Conservation (phyloP, 352 stramenopile species). For the Phytophthora pseudosyringae region DNA sequence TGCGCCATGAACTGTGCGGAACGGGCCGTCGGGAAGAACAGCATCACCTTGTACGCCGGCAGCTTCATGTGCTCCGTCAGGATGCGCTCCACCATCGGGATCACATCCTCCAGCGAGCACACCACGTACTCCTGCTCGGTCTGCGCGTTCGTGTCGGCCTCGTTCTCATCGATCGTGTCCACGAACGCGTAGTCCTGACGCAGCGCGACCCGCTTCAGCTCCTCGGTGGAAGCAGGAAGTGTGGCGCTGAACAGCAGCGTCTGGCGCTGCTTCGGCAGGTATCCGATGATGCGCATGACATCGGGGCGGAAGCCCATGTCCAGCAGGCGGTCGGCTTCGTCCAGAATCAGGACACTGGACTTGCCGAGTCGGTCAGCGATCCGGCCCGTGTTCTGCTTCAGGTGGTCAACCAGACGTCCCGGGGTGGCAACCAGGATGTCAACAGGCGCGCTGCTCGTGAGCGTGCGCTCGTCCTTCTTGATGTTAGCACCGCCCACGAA, state of each 20-base stretch:
- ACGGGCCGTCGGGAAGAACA: slow-evolving; percentile 94
- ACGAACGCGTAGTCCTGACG: slow-evolving; percentile 90
- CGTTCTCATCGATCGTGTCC: slow-evolving; percentile 93
- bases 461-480: slow-evolving; percentile 55
- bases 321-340: slow-evolving; percentile 97
- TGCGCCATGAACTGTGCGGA: slow-evolving; percentile 90
- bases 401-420: slow-evolving; percentile 95
- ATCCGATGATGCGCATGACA: slow-evolving; percentile 91
- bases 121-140: slow-evolving; percentile 89
- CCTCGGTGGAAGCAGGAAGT: slow-evolving; percentile 84
- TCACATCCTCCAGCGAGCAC: slow-evolving; percentile 68
- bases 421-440: slow-evolving; percentile 97
- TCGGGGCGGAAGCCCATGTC: slow-evolving; percentile 96
- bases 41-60: slow-evolving; percentile 94
- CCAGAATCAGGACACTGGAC: slow-evolving; percentile 81
- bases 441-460: slow-evolving; percentile 48
- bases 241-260: slow-evolving; percentile 98
- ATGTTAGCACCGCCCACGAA: slow-evolving; percentile 93
- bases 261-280: slow-evolving; percentile 76
- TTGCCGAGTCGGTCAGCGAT: slow-evolving; percentile 70
- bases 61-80: slow-evolving; percentile 80
- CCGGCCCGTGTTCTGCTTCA: slow-evolving; percentile 91
- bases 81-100: slow-evolving; percentile 70
- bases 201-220: slow-evolving; percentile 91
- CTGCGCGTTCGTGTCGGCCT: slow-evolving; percentile 90